Conservation (phyloP, 257 asterid species). For the Penstemon newberryi region DNA sequence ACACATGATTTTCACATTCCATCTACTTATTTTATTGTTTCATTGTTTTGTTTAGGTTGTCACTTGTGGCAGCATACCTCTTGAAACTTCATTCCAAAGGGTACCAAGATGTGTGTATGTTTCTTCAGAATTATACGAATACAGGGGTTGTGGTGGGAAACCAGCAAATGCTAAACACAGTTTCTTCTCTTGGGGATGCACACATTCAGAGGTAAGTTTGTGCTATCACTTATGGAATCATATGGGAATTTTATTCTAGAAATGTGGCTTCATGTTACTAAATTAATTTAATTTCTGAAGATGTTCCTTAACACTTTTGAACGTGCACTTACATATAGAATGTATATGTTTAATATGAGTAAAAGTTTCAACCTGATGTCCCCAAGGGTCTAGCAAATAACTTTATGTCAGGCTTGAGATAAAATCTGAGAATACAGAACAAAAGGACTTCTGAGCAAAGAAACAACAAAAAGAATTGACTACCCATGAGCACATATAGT, state of each 20-base stretch:
- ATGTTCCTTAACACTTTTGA: background rate
- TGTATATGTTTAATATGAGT: background rate
- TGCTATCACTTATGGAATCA: slow-evolving; percentile 13
- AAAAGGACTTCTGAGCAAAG: too few relatives aligned
- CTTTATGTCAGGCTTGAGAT: background rate
- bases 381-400: background rate
- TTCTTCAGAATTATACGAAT: slow-evolving; percentile 83
- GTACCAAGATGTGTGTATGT: slow-evolving; percentile 77
- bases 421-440: too few relatives aligned
- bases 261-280: slow-evolving; percentile 8
- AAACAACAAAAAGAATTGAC: too few relatives aligned
- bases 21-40: slow-evolving; percentile 9
- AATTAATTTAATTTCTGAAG: background rate
- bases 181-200: slow-evolving; percentile 84
- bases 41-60: slow-evolving; percentile 57
- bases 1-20: slow-evolving; percentile 12
- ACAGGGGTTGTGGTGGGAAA: slow-evolving; percentile 75
- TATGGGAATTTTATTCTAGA: slow-evolving; percentile 8
- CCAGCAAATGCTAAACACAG: slow-evolving; percentile 66
- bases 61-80: slow-evolving; percentile 97
- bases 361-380: background rate
- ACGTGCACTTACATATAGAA: background rate
- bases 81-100: slow-evolving; percentile 88
- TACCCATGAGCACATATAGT: too few relatives aligned
- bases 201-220: slow-evolving; percentile 83